A percentile compares a stretch with the other conserved stretches of the same genome.
phyloP scores from a whole-genome alignment of 2,329 filamentous ascomycete species.

The Clonostachys solani region DNA sequence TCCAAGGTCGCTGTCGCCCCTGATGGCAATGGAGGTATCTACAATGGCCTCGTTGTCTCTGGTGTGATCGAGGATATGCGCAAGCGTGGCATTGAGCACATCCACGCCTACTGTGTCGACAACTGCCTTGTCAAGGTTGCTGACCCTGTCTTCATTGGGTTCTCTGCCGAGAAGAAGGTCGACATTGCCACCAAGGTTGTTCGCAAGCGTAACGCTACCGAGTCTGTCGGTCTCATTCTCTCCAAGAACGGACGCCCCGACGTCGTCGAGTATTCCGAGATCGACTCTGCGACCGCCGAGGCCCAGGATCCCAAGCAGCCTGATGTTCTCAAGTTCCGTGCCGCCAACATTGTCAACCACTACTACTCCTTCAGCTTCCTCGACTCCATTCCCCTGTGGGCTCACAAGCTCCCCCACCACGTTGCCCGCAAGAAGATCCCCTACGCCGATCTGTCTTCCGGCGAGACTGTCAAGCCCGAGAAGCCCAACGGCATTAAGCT shows the following conservation, averaged over 20 bases:
- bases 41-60: slow-evolving; percentile 80
- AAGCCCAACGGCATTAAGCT: slow-evolving; percentile 98
- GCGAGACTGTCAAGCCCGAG: slow-evolving; percentile 81
- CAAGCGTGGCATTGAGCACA: slow-evolving; percentile 84
- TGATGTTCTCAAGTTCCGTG: slow-evolving; percentile 87
- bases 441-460: slow-evolving; percentile 69
- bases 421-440: slow-evolving; percentile 99
- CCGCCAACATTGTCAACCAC: slow-evolving; percentile 99
- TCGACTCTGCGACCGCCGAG: slow-evolving; percentile 83
- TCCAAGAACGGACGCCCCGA: slow-evolving; percentile 95
- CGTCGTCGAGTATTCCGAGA: slow-evolving; percentile 98
- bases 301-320: slow-evolving; percentile 79
- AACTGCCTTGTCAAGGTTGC: slow-evolving; percentile 99
- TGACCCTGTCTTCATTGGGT: slow-evolving; percentile 92
- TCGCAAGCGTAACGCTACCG: slow-evolving; percentile 92
- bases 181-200: slow-evolving; percentile 99
- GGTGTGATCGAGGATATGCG: slow-evolving; percentile 85
- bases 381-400: slow-evolving; percentile 84
- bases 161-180: slow-evolving; percentile 80
- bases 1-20: slow-evolving; percentile 89
- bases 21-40: slow-evolving; percentile 95
- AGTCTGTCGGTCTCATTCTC: slow-evolving; percentile 91
- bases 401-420: slow-evolving; percentile 85
- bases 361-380: slow-evolving; percentile 97
- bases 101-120: slow-evolving; percentile 97